Base-by-base conservation (phyloP, 1,284 basidiomycete species). In the Austroboletus novae-zelandiae region DNA sequence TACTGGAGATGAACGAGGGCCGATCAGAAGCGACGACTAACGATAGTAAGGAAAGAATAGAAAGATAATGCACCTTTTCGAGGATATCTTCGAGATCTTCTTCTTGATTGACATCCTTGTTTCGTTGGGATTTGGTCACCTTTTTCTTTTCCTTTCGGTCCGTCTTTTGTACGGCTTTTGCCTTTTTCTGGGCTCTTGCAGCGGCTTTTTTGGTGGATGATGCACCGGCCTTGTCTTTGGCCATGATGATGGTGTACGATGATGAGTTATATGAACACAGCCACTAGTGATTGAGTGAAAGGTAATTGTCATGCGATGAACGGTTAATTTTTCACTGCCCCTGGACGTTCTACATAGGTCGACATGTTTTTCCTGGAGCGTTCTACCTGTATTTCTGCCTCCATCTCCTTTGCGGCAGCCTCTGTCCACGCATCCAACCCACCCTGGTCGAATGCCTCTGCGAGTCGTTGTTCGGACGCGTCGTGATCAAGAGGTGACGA, bases 11-110 rank as follows among this genome's bases (percentile, higher is more conserved):
- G 9, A 5, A 40, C 25, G 17, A 17, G 42, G 4, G 14, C 0
- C 37, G 44, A 46, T 59, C 44, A 47, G 20, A 5, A 5, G 31
- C 7, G 35, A 4, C 6, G 14, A 47, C 50, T 40, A 40, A 30
- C n/a, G 27, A 2, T 14, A 23, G 14, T 17, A 23, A 36, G 43
- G 30, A 18, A 32, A 44, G 31, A 30, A 39, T 48, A 32, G 39
- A 40, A 47, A 43, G 18, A 37, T 30, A 59, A 61, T 57, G 59
- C 29, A 89, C 87, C 77, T 80, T 79, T 62, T 89, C 88, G 25
- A 94, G 77, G 54, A 93, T 91, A 5, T 76, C 79, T 60, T 94
- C 89, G 9, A 94, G 74, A 71, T 94, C 88, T 55, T 89, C 77
- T 54, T 90, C 86, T 53, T 87, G 83, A 30, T 80, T 80, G 25